Base-by-base conservation (phyloP, 768 basidiomycete species). In the Boletellus sp. region DNA sequence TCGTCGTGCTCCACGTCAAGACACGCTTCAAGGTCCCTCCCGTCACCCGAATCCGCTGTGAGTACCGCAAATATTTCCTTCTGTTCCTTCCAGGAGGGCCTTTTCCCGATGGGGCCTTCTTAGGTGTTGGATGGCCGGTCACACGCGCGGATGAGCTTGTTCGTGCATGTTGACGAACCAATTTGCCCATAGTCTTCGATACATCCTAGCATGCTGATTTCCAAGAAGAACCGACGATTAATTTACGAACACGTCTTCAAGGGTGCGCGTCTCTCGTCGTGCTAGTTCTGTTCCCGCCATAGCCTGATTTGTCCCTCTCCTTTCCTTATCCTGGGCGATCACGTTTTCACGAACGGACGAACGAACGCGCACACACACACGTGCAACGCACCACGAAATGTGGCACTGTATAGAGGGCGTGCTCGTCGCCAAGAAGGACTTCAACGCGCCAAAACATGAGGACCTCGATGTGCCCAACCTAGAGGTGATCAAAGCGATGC, bases 181-280 rank as follows among this genome's bases (percentile, higher is more conserved):
- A 22, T 23, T 32, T 44, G 47, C 24, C 4, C 8, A 16, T 39
- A 71, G 71, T 66, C 66, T 56, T 67, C 67, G 59, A 65, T 63
- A 54, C 55, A 52, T 65, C 69, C 68, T 71, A 89, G 70, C 75
- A 99, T 99, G 95, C 86, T 99, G 63, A 97, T 99, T 72, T 78
- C 90, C 67, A 99, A 99, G 80, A 68, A 87, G 73, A 90, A 97
- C 82, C 81, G 87, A 76, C 90, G 91, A 67, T 72, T 80, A 70
- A 98, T 99, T 80, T 99, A 96, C 80, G 94, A 99, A 77, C 89
- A 88, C 79, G 94, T 99, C 81, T 99, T 99, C 90, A 96, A 96
- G 78, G 94, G 93, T 94, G 59, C 58, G 85, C 31, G 6, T n/a
- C 34, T 28, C 1, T 16, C 26, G 3, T 11, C n/a, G 8, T 26